Evolutionary conservation across 306 rosid species (phyloP).

Genomic region (apple (Malus domestica)): ASM211411v1 NC_041797.1:15109501-15110000

Average conservation of each 20-base stretch:
- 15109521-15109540: slow-evolving; percentile 34
- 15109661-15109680: background rate
- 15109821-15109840: background rate
- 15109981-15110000: no score
- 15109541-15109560: slow-evolving; percentile 31
- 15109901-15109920: background rate
- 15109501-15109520: slow-evolving; percentile 29
- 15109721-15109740: no score
- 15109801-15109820: background rate
- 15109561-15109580: slow-evolving; percentile 32
- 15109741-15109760: background rate
- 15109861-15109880: slow-evolving; percentile 6
- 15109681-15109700: background rate
- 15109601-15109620: slow-evolving; percentile 37
- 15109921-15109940: background rate
- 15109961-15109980: no score
- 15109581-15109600: slow-evolving; percentile 41
- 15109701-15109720: background rate
- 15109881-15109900: background rate
- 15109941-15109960: no score
- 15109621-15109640: slow-evolving; percentile 31
- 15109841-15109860: slow-evolving; percentile 6
- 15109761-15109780: background rate
- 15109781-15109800: background rate
- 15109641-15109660: slow-evolving; percentile 10